Conservation (phyloP, 371 early-diverging fungal genomes). For the Mortierella sp. region DNA sequence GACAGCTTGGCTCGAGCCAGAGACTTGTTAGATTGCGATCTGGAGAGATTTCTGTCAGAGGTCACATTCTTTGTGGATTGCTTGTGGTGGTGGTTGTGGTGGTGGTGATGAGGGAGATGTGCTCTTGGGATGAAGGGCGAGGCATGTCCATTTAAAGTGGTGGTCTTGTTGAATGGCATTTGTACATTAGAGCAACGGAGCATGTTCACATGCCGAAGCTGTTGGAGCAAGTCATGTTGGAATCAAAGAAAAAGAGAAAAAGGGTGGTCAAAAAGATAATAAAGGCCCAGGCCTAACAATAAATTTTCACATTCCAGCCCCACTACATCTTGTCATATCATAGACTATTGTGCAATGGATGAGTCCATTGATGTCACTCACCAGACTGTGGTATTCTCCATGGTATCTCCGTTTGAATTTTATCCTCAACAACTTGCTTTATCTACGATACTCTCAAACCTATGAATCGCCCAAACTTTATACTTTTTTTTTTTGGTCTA, state of each 20-base stretch:
- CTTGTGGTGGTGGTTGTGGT: neutral
- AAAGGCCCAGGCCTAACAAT: too few species aligned
- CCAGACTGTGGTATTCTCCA: too few species aligned
- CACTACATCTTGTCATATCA: too few species aligned
- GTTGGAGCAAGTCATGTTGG: neutral
- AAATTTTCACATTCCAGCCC: too few species aligned
- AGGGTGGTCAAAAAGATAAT: neutral
- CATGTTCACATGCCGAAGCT: conserved; percentile 12
- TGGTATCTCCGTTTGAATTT: too few species aligned
- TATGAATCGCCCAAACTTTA: too few species aligned
- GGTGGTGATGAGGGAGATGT: neutral
- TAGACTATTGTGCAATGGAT: too few species aligned
- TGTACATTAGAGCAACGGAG: neutral
- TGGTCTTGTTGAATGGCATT: conserved; percentile 7
- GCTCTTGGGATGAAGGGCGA: conserved; percentile 6
- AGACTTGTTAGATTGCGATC: neutral
- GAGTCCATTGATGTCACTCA: too few species aligned
- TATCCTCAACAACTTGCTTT: too few species aligned
- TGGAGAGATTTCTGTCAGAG: too few species aligned
- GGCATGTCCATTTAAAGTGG: conserved; percentile 4
- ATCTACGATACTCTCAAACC: too few species aligned
- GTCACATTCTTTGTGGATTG: neutral
- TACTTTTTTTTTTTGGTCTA: too few species aligned
- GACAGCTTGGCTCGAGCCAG: neutral
- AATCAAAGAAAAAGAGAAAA: neutral